A percentile compares a stretch with the other conserved stretches of the same genome.
phyloP scores from a whole-genome alignment of 2,329 filamentous ascomycete genomes.

The Rhynchosporium graminicola region DNA sequence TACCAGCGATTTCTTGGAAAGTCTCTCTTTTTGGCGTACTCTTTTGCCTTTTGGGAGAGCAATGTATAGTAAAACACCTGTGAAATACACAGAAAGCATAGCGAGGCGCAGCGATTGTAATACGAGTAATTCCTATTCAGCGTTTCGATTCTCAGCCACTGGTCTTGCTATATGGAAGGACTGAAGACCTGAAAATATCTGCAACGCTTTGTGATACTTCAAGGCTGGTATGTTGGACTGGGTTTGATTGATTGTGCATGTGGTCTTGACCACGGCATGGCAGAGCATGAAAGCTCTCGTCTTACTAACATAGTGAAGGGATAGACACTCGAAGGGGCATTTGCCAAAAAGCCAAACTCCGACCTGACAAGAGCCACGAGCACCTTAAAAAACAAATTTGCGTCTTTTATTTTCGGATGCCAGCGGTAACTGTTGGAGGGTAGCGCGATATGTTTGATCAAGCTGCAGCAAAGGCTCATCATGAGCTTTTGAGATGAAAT shows the following conservation, averaged over 20 bases:
- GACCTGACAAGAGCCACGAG: too few relatives aligned
- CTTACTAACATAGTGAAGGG: background rate
- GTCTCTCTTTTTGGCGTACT: slow-evolving; percentile 9
- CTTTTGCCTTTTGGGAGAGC: background rate
- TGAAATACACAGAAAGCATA: slow-evolving; percentile 10
- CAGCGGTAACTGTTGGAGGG: slow-evolving; percentile 1
- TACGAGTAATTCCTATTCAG: background rate
- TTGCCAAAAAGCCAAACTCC: too few relatives aligned
- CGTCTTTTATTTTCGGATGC: background rate
- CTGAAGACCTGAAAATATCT: too few relatives aligned
- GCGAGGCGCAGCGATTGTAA: slow-evolving; percentile 11
- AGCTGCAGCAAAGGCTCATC: background rate
- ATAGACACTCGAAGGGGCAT: too few relatives aligned
- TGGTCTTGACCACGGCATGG: background rate
- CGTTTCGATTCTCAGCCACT: background rate
- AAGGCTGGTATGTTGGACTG: background rate
- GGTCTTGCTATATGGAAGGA: too few relatives aligned
- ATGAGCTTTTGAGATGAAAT: too few relatives aligned
- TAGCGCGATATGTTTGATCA: background rate
- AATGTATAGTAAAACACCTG: slow-evolving; percentile 11
- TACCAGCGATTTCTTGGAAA: slow-evolving; percentile 19
- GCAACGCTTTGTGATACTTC: background rate
- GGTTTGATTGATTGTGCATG: background rate
- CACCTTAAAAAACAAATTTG: too few relatives aligned
- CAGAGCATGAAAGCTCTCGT: background rate